Percentiles rank a stretch among this genome's conserved stretches.
phyloP scores from a whole-genome alignment of 148 eudicot species.

The Camellia sinensis region DNA sequence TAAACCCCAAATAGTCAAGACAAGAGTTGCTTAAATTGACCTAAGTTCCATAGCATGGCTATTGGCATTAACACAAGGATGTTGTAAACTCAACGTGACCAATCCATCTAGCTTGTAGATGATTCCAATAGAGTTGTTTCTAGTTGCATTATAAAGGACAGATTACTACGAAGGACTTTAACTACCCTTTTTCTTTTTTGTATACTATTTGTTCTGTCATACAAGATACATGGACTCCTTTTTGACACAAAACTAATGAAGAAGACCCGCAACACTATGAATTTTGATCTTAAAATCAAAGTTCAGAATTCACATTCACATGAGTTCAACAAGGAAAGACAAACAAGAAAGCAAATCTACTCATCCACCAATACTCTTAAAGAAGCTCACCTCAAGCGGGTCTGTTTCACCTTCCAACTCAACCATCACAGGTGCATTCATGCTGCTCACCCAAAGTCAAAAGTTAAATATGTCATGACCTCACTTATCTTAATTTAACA shows the following conservation, averaged over 20 bases:
- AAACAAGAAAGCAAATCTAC: neutral
- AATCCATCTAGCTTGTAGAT: neutral
- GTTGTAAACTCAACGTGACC: neutral
- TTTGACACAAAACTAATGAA: neutral
- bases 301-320: neutral
- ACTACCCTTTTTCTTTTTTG: neutral
- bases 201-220: neutral
- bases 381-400: slow-evolving; percentile 52
- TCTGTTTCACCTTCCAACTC: slow-evolving; percentile 67
- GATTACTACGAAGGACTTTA: neutral
- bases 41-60: neutral
- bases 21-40: neutral
- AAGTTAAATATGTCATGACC: neutral
- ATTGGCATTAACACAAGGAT: no score
- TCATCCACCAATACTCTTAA: neutral
- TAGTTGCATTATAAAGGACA: neutral
- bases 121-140: neutral
- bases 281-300: neutral
- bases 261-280: neutral
- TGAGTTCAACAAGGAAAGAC: neutral
- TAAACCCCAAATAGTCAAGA: neutral
- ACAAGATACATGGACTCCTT: neutral
- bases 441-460: slow-evolving; percentile 31
- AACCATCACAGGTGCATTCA: slow-evolving; percentile 77
- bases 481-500: neutral